Evolutionary conservation across 2,329 filamentous ascomycete species (phyloP), one percentile per base, ranked within the genome.

Genomic region (Scytalidium sp.): DNA sequence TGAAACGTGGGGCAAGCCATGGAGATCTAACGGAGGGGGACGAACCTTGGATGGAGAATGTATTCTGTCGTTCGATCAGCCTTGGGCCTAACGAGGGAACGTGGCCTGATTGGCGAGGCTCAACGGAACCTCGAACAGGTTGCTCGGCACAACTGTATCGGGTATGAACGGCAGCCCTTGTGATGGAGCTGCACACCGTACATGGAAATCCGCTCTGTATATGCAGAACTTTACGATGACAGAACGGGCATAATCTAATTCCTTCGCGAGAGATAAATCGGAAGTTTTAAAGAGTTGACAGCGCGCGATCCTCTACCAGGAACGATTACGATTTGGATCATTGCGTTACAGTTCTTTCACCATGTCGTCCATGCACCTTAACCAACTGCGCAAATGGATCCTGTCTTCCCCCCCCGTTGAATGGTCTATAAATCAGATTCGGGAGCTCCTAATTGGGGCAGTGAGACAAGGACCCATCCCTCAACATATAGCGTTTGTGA

Each of bases 401-500:
- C 73, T 92, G 55, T 86, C 88, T 57, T 96, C 92, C 41, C 94
- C 94, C 13, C 94, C 94, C 1, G 85, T 90, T 60, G 91, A 96
- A 81, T 97, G 90, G 86, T 83, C 80, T n/a, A 76, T 95, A 52
- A 83, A 82, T 52, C 83, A 86, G 61, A 71, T 96, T 19, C 84
- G 90, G 56, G 89, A 96, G 67, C 75, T 96, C 45, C 78, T 97
- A 55, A 94, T 99, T 60, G 90, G 90, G 48, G 88, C 92, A 45
- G 73, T 97, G 47, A 86, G 86, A 64, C 93, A 97, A 70, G 94
- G 94, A 0, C 90, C 91, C 2, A 87, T 99, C 49, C 94, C 94
- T 9, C 85, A 90, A 64, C 94, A 99, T 81, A 83, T 99, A 53
- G 94, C 94, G n/a, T 99, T 99, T 65, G 93, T 97, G 60, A 99